These are phyloP conservation scores for Solanum pinnatisectum DNA, from an alignment of 257 asterid genomes.

Conservation along the genomic window DNA sequence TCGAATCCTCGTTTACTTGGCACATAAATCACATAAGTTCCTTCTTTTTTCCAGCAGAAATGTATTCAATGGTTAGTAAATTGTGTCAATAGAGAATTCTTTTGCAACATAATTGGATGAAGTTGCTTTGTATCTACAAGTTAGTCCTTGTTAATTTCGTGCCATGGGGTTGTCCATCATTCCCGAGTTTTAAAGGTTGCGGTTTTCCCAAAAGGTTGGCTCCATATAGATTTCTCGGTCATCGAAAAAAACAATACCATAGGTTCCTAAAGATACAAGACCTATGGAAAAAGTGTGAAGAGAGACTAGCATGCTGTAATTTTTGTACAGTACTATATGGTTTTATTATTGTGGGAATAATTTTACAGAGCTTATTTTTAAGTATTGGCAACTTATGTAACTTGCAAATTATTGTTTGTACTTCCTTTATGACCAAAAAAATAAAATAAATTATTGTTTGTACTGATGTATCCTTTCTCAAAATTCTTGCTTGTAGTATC, in stretches of 20 bases:
- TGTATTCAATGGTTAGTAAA: background rate
- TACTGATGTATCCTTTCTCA: background rate
- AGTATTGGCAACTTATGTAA: background rate
- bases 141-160: slow-evolving; percentile 12
- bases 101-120: slow-evolving; percentile 7
- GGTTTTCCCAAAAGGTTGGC: background rate
- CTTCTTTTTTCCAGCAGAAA: background rate
- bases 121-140: slow-evolving; percentile 7
- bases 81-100: background rate
- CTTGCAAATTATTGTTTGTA: background rate
- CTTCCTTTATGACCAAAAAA: background rate
- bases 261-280: slow-evolving; percentile 18
- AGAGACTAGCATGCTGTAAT: slow-evolving; percentile 27
- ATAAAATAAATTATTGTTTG: background rate
- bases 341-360: slow-evolving; percentile 3
- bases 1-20: background rate
- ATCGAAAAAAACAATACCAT: background rate
- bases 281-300: slow-evolving; percentile 14
- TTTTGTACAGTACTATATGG: slow-evolving; percentile 56
- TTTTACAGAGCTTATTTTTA: background rate
- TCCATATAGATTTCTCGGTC: background rate
- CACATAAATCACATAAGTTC: background rate
- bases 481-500: background rate
- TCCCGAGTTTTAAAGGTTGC: background rate
- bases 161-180: background rate